Base-by-base conservation (phyloP, 2,329 filamentous ascomycete genomes). In the Penicillium verrucosum region DNA sequence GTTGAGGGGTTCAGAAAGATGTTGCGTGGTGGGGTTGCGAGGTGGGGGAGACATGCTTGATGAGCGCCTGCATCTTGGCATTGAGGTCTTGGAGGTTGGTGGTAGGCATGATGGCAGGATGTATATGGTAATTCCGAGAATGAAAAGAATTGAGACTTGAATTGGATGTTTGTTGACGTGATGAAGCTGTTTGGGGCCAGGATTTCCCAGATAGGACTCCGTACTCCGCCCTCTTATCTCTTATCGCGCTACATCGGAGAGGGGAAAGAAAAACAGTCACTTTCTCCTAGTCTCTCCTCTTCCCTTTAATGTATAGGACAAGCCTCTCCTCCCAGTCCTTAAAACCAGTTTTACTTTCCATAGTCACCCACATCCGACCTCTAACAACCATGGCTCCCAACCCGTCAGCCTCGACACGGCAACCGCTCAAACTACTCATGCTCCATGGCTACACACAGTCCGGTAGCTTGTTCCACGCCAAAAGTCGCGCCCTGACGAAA, bases 401-500 rank as follows among this genome's bases (percentile, higher is more conserved):
- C 2, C 54, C 56, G n/a, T 30, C 58, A 10, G 36, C 58, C 49
- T 44, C 49, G 16, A 12, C 29, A 29, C 65, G 66, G 42, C 60
- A 69, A 42, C 71, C 74, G 8, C 71, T 80, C 54, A 90, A 86
- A 73, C 86, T 92, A 61, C 79, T 92, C 43, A 90, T 92, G 88
- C 81, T 92, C 29, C 89, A 92, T 68, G 89, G 93, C 74, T 97
- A 87, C 82, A 96, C 93, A 8, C 93, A 97, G 80, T 95, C 90
- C 29, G 92, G 92, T 4, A 75, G 87, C 4, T 80, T 92, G 61
- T 97, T 97, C 83, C 88, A 85, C 71, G 84, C 88, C 73, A 97
- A 97, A 78, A 95, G 90, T 44, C 89, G 91, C 73, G 90, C 90
- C 11, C 80, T 97, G 1, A 85, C 92, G 66, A 96, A 97, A 74